phyloP scores from a whole-genome alignment of 164 flowering plant species.

The Brasenia schreberi region DNA sequence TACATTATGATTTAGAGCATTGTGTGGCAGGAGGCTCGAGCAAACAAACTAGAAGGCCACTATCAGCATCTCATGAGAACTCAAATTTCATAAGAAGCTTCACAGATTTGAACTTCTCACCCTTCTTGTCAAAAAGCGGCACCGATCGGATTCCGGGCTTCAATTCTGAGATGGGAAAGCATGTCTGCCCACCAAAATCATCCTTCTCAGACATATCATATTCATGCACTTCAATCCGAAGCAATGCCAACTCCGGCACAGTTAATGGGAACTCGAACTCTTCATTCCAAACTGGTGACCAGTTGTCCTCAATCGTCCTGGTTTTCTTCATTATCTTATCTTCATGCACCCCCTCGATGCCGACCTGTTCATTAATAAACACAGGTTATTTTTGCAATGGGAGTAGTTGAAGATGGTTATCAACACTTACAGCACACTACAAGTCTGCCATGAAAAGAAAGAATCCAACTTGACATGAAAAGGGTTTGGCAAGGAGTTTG shows the following conservation, averaged over 20 bases:
- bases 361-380: constrained; percentile 18
- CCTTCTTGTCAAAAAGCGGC: constrained; percentile 24
- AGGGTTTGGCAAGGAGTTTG: too few species aligned
- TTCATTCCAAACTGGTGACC: constrained; percentile 36
- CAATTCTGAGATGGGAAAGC: constrained; percentile 36
- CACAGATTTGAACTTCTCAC: constrained; percentile 25
- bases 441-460: too few species aligned
- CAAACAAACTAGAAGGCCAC: background rate
- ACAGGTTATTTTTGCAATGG: too few species aligned
- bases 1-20: too few species aligned
- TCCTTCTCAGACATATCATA: constrained; percentile 33
- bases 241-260: constrained; percentile 44
- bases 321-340: constrained; percentile 30
- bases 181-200: constrained; percentile 43
- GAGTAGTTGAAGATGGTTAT: too few species aligned
- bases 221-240: constrained; percentile 37
- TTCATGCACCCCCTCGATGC: constrained; percentile 35
- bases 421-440: too few species aligned
- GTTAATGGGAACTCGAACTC: constrained; percentile 31
- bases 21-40: too few species aligned
- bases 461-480: too few species aligned
- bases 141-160: constrained; percentile 40
- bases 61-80: constrained; percentile 8
- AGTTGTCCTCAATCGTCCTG: constrained; percentile 21
- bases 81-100: constrained; percentile 36